Base-by-base conservation (phyloP, 2,329 filamentous ascomycete species). In the Neofusicoccum parvum region DNA sequence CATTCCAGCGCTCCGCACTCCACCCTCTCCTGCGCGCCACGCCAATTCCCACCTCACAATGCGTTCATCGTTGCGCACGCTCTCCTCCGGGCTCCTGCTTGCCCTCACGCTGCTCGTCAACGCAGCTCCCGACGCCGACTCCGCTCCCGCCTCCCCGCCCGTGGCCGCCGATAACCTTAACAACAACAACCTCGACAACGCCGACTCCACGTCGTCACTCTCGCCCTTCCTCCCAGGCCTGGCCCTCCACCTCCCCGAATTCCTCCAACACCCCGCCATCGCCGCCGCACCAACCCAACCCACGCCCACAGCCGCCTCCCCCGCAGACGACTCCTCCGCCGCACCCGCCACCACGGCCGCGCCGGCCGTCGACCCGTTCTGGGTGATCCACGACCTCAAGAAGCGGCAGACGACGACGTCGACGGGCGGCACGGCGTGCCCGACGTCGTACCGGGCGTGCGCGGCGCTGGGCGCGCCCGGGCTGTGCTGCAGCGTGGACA, bases 401-500 rank as follows among this genome's bases (percentile, higher is more conserved):
- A 65, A 65, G 36, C 62, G 62, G 17, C 60, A 73, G 69, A 74
- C 51, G 11, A 56, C n/a, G 15, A 56, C 36, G 36, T 58, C 54
- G 20, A 32, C 37, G n/a, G 54, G 79, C 63, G 70, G 67, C 66
- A 76, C 75, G 63, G 72, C 69, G 64, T 89, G 87, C 73, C 84
- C 84, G 6, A 76, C 72, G 20, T 80, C 80, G 65, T 87, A 85
- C 76, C 81, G 78, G 65, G 77, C 79, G 49, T 89, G 87, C 75
- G 77, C 78, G 37, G 79, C 80, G 66, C 73, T 87, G 45, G 83
- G 82, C 62, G 83, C 83, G 5, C 76, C 83, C 2, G 80, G 80
- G 45, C 80, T 86, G 64, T 89, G 87, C 79, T 89, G 87, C 74
- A 78, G 77, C 39, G 75, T 78, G 46, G 80, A 79, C 56, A 81